phyloP scores from a whole-genome alignment of 2,329 filamentous ascomycete species.

The Claviceps sp. region DNA sequence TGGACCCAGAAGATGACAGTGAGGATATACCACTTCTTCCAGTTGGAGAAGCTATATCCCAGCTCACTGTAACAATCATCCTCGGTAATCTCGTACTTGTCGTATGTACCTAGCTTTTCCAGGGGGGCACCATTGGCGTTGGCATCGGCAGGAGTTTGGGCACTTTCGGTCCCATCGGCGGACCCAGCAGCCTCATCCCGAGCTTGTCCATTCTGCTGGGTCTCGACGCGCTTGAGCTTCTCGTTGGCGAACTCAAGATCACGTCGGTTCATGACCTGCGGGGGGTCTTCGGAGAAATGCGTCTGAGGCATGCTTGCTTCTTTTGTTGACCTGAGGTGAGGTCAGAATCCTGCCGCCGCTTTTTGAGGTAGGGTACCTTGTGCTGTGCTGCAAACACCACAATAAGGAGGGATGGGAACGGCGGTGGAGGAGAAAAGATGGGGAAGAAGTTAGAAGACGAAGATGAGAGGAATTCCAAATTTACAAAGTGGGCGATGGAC shows the following conservation, averaged over 20 bases:
- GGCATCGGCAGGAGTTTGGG: slow-evolving; percentile 4
- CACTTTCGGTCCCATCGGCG: slow-evolving; percentile 5
- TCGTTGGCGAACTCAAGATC: slow-evolving; percentile 24
- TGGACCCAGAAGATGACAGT: slow-evolving; percentile 62
- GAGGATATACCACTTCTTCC: slow-evolving; percentile 61
- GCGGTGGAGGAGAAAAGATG: background rate
- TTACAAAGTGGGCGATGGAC: background rate
- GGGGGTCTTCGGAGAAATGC: slow-evolving; percentile 23
- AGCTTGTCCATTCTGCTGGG: slow-evolving; percentile 2
- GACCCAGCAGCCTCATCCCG: slow-evolving; percentile 1
- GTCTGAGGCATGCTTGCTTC: slow-evolving; percentile 15
- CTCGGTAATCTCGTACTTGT: slow-evolving; percentile 34
- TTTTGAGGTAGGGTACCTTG: background rate
- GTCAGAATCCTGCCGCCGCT: background rate
- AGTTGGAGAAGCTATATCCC: slow-evolving; percentile 44
- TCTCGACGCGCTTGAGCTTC: slow-evolving; percentile 19
- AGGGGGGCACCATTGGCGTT: slow-evolving; percentile 21
- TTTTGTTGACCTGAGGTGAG: background rate
- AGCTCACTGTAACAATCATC: slow-evolving; percentile 53
- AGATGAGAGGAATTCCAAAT: background rate
- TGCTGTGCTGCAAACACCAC: too few species aligned
- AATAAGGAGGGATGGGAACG: background rate
- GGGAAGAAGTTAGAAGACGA: too few species aligned
- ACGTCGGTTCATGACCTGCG: slow-evolving; percentile 22
- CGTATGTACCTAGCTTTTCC: slow-evolving; percentile 24